phyloP scores from a whole-genome alignment of 2,329 filamentous ascomycete species.

The Botryotinia globosa region DNA sequence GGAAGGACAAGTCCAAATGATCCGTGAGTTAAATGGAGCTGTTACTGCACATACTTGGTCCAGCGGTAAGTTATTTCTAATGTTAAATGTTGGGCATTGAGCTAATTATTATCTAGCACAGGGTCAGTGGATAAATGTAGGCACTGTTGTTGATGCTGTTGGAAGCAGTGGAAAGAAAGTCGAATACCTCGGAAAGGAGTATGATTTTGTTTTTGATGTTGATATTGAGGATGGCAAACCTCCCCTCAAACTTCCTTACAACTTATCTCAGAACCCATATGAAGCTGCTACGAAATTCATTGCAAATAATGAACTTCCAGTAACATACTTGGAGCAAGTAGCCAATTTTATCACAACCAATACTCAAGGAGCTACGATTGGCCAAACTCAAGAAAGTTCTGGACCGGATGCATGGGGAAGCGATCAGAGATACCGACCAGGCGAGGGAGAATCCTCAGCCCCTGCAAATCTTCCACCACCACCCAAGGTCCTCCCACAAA shows the following conservation, averaged over 20 bases:
- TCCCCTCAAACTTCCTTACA: constrained; percentile 89
- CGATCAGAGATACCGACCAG: constrained; percentile 75
- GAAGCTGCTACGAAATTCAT: constrained; percentile 90
- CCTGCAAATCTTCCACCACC: constrained; percentile 39
- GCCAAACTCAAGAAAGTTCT: constrained; percentile 50
- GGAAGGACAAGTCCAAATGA: constrained; percentile 93
- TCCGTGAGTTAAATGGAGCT: constrained; percentile 75
- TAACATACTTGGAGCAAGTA: constrained; percentile 85
- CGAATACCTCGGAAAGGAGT: constrained; percentile 78
- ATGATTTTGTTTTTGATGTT: constrained; percentile 95
- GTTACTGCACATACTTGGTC: constrained; percentile 91
- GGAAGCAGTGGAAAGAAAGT: constrained; percentile 77
- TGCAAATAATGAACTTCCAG: constrained; percentile 80
- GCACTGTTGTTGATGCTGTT: constrained; percentile 88
- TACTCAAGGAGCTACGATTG: constrained; percentile 82
- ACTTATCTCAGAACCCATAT: constrained; percentile 88
- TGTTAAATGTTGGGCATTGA: not conserved
- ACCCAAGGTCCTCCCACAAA: constrained; percentile 69
- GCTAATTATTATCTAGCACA: constrained; percentile 44
- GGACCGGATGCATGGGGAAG: constrained; percentile 69
- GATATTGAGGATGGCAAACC: constrained; percentile 95
- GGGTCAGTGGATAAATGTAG: constrained; percentile 79
- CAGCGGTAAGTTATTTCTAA: constrained; percentile 23
- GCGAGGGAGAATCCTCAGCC: constrained; percentile 60
- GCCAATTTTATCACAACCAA: constrained; percentile 90